Evolutionary conservation across 2,329 filamentous ascomycete genomes (phyloP), one percentile per base, ranked within the genome.

Genomic region (Penicillium frequentans): DNA sequence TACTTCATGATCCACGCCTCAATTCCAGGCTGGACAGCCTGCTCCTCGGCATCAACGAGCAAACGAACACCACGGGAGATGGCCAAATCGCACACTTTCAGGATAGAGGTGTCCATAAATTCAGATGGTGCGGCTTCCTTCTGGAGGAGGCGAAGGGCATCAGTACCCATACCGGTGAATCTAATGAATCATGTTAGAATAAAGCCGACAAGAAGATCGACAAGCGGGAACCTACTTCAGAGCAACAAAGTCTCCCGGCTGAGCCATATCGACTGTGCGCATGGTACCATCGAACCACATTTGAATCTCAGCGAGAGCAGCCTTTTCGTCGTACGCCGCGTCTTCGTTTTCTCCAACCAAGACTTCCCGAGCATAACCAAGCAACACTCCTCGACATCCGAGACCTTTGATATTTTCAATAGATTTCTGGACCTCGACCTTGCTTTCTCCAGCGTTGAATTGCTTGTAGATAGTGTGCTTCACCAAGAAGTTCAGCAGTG

Each of bases 21-120:
- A 58, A 84, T 84, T 3, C 77, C 75, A 2, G 69, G 69, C 66
- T 85, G 82, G 24, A 83, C 73, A 6, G 75, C 74, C 64, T 82
- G 78, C 62, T 84, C 81, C 65, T 84, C 82, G 5, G 82, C 81
- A 60, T 84, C 82, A 50, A 84, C 75, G 60, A 81, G 76, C 51
- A 84, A 70, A 16, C 79, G 75, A 49, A 76, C 77, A 13, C 74
- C 74, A 50, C 75, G 75, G 14, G 72, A 69, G 48, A 74, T 70
- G 2, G 80, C 77, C 47, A 75, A 62, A 39, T 77, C 70, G 58
- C 78, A 78, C 26, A 82, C 77, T 29, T 70, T 68, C 39, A 73
- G 69, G 64, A 82, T 78, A 1, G 79, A 77, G 10, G 69, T 52
- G 37, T 73, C 64, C 64, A 81, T 78, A 29, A 70, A 68, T 13